Percentiles rank a stretch among this genome's conserved stretches.
These are phyloP conservation scores for Jatropha curcas DNA, from an alignment of 345 rosid species.

Conservation along the genomic window DNA sequence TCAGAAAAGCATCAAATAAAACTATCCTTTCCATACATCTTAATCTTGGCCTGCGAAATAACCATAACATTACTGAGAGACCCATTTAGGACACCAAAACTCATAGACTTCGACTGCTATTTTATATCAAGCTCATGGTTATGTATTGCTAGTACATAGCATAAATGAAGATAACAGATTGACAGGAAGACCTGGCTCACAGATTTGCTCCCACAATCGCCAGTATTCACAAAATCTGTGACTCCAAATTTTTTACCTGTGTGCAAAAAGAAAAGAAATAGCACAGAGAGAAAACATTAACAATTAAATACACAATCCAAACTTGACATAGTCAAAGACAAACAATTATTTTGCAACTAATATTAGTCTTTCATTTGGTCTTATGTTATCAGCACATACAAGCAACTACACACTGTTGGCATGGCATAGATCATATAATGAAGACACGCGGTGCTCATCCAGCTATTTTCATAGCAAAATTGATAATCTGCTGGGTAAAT, in stretches of 20 bases:
- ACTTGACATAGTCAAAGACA: not conserved
- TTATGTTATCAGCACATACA: not conserved
- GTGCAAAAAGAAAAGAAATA: not conserved
- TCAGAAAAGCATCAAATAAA: not conserved
- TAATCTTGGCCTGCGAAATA: not conserved
- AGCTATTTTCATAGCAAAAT: not conserved
- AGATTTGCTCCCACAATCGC: conserved; percentile 44
- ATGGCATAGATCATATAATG: not conserved
- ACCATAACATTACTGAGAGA: too few species aligned
- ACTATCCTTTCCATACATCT: not conserved
- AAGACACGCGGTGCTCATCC: conserved; percentile 1
- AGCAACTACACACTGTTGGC: not conserved
- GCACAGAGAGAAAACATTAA: not conserved
- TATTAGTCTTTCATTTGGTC: not conserved
- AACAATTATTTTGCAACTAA: not conserved
- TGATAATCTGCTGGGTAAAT: not conserved
- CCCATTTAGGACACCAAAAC: too few species aligned
- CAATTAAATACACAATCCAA: too few species aligned
- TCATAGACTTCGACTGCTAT: too few species aligned
- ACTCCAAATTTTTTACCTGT: conserved; percentile 73
- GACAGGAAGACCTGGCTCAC: conserved; percentile 56
- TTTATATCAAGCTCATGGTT: too few species aligned
- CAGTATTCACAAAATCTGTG: conserved; percentile 66
- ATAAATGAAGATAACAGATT: not conserved
- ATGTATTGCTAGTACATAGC: not conserved